Conservation (phyloP, 1,284 basidiomycete genomes). For the Papiliotrema laurentii region DNA sequence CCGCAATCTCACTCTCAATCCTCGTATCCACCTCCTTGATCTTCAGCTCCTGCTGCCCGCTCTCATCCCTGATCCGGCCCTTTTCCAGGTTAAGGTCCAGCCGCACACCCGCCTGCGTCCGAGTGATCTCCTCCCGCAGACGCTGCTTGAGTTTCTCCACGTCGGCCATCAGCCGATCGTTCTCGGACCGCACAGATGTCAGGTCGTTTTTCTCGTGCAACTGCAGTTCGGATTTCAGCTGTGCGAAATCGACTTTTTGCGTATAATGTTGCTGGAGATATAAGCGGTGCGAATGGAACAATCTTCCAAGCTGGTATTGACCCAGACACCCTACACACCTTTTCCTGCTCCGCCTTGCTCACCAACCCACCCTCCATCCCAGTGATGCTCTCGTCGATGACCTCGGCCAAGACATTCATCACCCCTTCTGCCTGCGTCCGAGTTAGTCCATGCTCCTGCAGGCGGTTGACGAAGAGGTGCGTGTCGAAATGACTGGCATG, state of each 20-base stretch:
- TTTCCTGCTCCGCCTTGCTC: slow-evolving; percentile 88
- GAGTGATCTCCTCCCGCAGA: slow-evolving; percentile 82
- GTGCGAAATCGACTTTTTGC: slow-evolving; percentile 95
- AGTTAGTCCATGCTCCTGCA: slow-evolving; percentile 81
- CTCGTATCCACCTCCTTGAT: slow-evolving; percentile 97
- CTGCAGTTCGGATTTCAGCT: slow-evolving; percentile 93
- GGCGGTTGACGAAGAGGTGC: slow-evolving; percentile 82
- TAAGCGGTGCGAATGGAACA: not conserved
- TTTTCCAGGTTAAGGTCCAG: slow-evolving; percentile 97
- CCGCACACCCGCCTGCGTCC: slow-evolving; percentile 90
- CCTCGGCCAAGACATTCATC: slow-evolving; percentile 89
- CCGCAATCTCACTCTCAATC: slow-evolving; percentile 95
- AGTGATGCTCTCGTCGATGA: slow-evolving; percentile 88
- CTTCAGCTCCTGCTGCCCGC: slow-evolving; percentile 87
- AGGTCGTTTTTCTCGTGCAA: slow-evolving; percentile 97
- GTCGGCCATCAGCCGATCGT: slow-evolving; percentile 83
- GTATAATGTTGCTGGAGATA: slow-evolving; percentile 82
- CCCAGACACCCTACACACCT: slow-evolving; percentile 54
- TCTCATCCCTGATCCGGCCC: slow-evolving; percentile 88
- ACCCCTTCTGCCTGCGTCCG: slow-evolving; percentile 88
- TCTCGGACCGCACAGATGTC: slow-evolving; percentile 91
- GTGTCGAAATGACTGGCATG: slow-evolving; percentile 77
- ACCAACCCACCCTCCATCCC: slow-evolving; percentile 94
- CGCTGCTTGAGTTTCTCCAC: slow-evolving; percentile 95
- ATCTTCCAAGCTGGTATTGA: not conserved